These are phyloP conservation scores for Polyporus tsugae DNA, from an alignment of 1,284 basidiomycete genomes.

Conservation along the genomic window DNA sequence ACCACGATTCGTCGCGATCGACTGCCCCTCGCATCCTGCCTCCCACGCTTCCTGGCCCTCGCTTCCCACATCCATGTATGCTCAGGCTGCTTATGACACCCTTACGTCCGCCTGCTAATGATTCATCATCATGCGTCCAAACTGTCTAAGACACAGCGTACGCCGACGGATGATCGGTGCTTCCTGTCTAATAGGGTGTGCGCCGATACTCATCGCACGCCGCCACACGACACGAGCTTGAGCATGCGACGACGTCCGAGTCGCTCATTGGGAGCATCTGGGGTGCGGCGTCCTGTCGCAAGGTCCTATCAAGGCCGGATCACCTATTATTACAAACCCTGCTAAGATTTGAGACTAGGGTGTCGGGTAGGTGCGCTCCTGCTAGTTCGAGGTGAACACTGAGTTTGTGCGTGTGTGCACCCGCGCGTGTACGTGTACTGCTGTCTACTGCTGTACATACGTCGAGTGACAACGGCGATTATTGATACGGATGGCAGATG, in stretches of 20 bases:
- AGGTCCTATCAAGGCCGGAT: conserved; percentile 5
- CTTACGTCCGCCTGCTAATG: neutral
- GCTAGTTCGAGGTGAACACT: neutral
- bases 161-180: conserved; percentile 1
- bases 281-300: neutral
- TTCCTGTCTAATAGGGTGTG: neutral
- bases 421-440: neutral
- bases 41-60: neutral
- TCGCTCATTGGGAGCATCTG: neutral
- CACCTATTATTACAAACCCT: neutral
- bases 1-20: neutral
- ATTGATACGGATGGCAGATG: neutral
- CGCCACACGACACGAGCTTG: neutral
- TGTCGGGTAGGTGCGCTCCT: neutral
- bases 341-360: neutral
- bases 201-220: neutral
- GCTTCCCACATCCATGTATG: neutral
- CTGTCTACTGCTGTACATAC: neutral
- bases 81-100: neutral
- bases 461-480: neutral
- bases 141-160: neutral
- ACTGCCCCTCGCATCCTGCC: neutral
- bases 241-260: neutral
- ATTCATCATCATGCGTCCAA: neutral
- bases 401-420: neutral